Base-by-base conservation (phyloP, 495 filamentous ascomycete species). In the Hyaloscypha bicolor region DNA sequence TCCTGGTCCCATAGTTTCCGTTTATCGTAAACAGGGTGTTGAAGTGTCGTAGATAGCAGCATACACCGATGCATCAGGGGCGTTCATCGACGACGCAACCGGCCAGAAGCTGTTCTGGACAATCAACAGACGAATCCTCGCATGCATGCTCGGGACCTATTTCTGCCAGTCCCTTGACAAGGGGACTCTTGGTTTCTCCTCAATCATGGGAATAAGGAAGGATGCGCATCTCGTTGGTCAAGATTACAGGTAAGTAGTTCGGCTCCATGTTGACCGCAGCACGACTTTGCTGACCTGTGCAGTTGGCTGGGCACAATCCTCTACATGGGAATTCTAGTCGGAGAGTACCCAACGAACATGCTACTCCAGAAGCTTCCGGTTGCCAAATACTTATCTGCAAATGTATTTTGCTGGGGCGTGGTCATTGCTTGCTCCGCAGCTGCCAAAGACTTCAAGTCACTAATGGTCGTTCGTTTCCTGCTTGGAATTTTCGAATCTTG, bases 351-450 rank as follows among this genome's bases (percentile, higher is more conserved):
- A 3, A 79, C 80, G 6, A 83, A 80, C 72, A 82, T 86, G 53
- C 74, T 89, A 1, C 74, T 89, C 72, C 86, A 88, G 72, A 76
- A 81, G 1, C 75, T 89, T 39, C 87, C 86, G 3, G 81, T 85
- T 21, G 81, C 82, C 79, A 80, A 85, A 74, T 89, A 88, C 71
- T 77, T 86, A 2, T 83, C 85, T 4, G 74, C 73, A 11, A 88
- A 87, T 61, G 37, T 89, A 59, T 84, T 88, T 66, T 76, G 85
- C 76, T 90, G 86, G 86, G 85, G 86, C 14, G 75, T 79, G 30
- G 85, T 86, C 62, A 80, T 85, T 63, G 84, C 86, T 79, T 78
- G 85, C 60, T 84, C 84, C 75, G 85, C 83, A 33, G 81, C 78
- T 32, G 82, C 79, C 32, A 80, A 82, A 51, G 85, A 73, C 78